Evolutionary conservation across 2,329 filamentous ascomycete genomes (phyloP).

Genomic region (Paraphaeosphaeria minitans): DNA sequence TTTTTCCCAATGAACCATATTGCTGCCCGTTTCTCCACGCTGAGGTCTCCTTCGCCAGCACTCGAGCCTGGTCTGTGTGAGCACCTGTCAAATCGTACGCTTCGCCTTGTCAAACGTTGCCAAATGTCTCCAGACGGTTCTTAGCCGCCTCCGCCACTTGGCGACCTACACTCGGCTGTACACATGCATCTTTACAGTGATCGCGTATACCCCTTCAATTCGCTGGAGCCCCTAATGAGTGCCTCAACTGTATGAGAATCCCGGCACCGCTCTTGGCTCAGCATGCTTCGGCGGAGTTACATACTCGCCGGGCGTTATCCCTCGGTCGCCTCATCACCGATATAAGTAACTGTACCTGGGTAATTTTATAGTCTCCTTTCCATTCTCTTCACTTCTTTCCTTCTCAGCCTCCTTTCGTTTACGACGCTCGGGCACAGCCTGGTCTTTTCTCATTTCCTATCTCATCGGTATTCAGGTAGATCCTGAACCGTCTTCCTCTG

Average conservation of each 20-base stretch:
- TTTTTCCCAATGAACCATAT: not conserved
- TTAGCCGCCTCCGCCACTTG: slow-evolving; percentile 14
- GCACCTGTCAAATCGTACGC: slow-evolving; percentile 21
- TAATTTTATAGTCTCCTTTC: not conserved
- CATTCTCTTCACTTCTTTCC: slow-evolving; percentile 1
- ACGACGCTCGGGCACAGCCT: slow-evolving; percentile 7
- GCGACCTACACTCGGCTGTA: not conserved
- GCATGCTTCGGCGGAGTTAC: not conserved
- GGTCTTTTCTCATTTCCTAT: slow-evolving; percentile 7
- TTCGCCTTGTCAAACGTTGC: slow-evolving; percentile 9
- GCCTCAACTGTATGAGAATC: slow-evolving; percentile 7
- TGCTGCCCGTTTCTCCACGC: not conserved
- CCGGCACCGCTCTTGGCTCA: slow-evolving; percentile 4
- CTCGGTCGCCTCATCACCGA: not conserved
- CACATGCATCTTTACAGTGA: not conserved
- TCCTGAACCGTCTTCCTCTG: slow-evolving; percentile 6
- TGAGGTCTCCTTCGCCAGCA: not conserved
- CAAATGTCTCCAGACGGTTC: slow-evolving; percentile 14
- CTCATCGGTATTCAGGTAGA: slow-evolving; percentile 12
- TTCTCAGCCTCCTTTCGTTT: slow-evolving; percentile 12
- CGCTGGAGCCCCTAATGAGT: slow-evolving; percentile 3
- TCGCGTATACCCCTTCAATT: slow-evolving; percentile 10
- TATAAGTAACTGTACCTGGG: slow-evolving; percentile 16
- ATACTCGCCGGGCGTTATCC: not conserved
- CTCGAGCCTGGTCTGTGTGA: slow-evolving; percentile 6